A percentile compares a stretch with the other conserved stretches of the same genome.
phyloP scores from a whole-genome alignment of 768 basidiomycete species.

The Melanogaster broomeanus region DNA sequence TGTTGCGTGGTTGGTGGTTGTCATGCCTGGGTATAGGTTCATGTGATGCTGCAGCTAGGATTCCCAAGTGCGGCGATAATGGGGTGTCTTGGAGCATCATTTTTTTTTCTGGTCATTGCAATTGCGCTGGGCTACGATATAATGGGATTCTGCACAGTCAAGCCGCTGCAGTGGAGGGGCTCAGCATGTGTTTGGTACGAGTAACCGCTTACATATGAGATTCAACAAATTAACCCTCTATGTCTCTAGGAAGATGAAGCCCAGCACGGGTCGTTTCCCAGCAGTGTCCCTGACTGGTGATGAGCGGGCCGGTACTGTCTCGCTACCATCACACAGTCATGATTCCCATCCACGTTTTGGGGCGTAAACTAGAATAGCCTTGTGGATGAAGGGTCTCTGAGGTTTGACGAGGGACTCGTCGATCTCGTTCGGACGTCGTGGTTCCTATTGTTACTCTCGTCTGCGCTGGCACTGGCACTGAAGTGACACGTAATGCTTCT shows the following conservation, averaged over 20 bases:
- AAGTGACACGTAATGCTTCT: too few species aligned
- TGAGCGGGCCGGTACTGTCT: too few species aligned
- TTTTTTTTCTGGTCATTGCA: conserved; percentile 1
- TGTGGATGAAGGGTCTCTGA: not conserved
- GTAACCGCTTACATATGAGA: not conserved
- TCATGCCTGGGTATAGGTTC: conserved; percentile 9
- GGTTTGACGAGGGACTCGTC: not conserved
- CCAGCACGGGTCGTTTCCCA: conserved; percentile 2
- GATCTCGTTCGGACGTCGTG: not conserved
- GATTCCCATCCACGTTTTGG: not conserved
- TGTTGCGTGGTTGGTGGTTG: conserved; percentile 9
- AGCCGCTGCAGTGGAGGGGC: not conserved
- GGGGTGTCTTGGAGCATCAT: not conserved
- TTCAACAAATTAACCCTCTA: conserved; percentile 2
- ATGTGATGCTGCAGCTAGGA: conserved; percentile 7
- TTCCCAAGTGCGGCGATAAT: conserved; percentile 5
- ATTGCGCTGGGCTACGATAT: not conserved
- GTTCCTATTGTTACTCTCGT: too few species aligned
- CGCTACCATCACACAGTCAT: not conserved
- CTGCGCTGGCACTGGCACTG: too few species aligned
- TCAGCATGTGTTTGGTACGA: conserved; percentile 14
- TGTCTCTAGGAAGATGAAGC: not conserved
- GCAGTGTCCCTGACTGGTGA: not conserved
- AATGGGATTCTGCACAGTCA: not conserved
- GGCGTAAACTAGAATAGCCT: conserved; percentile 4